phyloP scores from a whole-genome alignment of 2,329 filamentous ascomycete species.

The Penicillium sp. region DNA sequence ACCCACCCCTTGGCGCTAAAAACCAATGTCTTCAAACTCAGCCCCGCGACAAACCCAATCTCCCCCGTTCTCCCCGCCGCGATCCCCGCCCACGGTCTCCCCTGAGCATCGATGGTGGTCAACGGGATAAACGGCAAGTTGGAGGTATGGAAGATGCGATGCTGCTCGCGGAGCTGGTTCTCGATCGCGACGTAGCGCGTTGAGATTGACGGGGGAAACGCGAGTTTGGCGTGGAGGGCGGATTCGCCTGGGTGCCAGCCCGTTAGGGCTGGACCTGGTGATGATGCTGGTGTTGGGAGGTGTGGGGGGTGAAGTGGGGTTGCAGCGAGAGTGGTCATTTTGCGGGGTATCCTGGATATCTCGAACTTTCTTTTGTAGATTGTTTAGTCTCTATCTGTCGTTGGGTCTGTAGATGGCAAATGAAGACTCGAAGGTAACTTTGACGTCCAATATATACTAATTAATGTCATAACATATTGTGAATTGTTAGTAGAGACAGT shows the following conservation, averaged over 20 bases:
- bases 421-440: too few species aligned
- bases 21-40: neutral
- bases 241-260: constrained; percentile 15
- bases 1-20: neutral
- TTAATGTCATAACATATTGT: too few species aligned
- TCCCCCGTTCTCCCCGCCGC: neutral
- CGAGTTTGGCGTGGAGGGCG: neutral
- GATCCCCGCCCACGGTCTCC: constrained; percentile 8
- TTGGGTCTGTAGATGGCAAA: too few species aligned
- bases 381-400: too few species aligned
- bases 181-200: neutral
- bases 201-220: neutral
- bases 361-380: too few species aligned
- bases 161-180: constrained; percentile 6
- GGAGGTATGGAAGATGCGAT: constrained; percentile 13
- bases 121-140: constrained; percentile 2
- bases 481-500: too few species aligned
- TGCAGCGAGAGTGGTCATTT: neutral
- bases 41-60: neutral
- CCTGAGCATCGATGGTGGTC: neutral
- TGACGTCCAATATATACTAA: too few species aligned
- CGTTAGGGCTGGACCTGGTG: neutral
- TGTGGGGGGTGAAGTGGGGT: neutral
- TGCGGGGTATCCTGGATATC: neutral
- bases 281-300: neutral